Evolutionary conservation across 306 rosid species (phyloP).

Genomic region (Hylodesmum podocarpum): DNA sequence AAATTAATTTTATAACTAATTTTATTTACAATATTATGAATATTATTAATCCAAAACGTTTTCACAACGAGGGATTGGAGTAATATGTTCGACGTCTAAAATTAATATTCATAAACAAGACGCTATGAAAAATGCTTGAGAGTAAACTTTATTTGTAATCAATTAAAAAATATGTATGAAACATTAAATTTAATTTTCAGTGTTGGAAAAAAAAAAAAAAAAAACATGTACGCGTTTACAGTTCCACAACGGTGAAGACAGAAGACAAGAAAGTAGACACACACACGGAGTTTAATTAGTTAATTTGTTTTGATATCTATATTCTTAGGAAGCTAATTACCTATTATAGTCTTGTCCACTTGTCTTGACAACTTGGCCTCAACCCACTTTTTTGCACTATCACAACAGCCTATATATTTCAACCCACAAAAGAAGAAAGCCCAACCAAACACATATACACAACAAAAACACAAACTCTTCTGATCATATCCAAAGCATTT

Average conservation of each 20-base stretch:
- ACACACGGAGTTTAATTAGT: background rate
- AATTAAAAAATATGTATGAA: no score
- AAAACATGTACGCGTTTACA: constrained; percentile 35
- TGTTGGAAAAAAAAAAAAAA: background rate
- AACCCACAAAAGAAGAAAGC: constrained; percentile 1
- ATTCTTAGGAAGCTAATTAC: constrained; percentile 35
- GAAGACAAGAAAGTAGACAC: background rate
- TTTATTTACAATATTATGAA: no score
- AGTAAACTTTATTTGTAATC: no score
- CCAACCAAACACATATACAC: constrained; percentile 12
- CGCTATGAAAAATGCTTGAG: background rate
- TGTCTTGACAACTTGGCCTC: constrained; percentile 47
- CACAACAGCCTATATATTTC: constrained; percentile 34
- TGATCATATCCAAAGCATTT: background rate
- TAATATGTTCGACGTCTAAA: no score
- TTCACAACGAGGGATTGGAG: no score
- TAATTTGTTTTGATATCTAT: constrained; percentile 8
- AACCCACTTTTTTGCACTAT: constrained; percentile 19
- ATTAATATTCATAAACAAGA: background rate
- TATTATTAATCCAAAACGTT: no score
- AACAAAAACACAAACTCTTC: background rate
- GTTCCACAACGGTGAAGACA: constrained; percentile 18
- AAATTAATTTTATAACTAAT: no score
- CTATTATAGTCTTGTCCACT: constrained; percentile 42
- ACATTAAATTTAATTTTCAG: no score